Evolutionary conservation across 306 rosid species (phyloP).

Genomic region (Lathyrus tuberosus): DNA sequence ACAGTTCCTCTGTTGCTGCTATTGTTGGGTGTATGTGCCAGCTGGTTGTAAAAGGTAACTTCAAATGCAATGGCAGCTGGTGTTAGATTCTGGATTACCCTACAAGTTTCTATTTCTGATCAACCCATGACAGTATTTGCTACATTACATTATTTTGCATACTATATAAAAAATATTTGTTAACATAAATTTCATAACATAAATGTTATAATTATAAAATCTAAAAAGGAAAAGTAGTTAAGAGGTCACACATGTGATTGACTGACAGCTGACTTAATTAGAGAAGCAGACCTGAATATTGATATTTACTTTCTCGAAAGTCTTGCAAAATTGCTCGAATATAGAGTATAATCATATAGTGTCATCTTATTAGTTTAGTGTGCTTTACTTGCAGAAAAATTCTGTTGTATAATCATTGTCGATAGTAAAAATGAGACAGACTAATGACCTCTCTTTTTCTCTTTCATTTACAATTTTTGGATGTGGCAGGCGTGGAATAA

Average conservation of each 20-base stretch:
- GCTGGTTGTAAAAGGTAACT: slow-evolving; percentile 84
- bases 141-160: slow-evolving; percentile 7
- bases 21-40: slow-evolving; percentile 99
- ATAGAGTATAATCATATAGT: slow-evolving; percentile 8
- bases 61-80: slow-evolving; percentile 1
- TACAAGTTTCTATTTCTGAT: slow-evolving; percentile 29
- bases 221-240: not conserved
- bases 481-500: slow-evolving; percentile 26
- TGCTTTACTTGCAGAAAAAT: slow-evolving; percentile 25
- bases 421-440: slow-evolving; percentile 3
- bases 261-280: slow-evolving; percentile 13
- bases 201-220: not conserved
- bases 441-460: slow-evolving; percentile 4
- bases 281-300: slow-evolving; percentile 10
- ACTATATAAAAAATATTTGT: too few species aligned
- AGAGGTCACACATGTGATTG: slow-evolving; percentile 23
- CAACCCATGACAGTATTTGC: slow-evolving; percentile 17
- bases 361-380: slow-evolving; percentile 8
- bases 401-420: slow-evolving; percentile 20
- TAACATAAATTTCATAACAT: too few species aligned
- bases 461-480: slow-evolving; percentile 1
- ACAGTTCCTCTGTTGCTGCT: slow-evolving; percentile 95
- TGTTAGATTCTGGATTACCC: slow-evolving; percentile 33
- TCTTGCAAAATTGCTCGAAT: slow-evolving; percentile 32
- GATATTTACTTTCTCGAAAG: slow-evolving; percentile 32